Base-by-base conservation (phyloP, 768 basidiomycete genomes). In the Lactifluus subvellereus region DNA sequence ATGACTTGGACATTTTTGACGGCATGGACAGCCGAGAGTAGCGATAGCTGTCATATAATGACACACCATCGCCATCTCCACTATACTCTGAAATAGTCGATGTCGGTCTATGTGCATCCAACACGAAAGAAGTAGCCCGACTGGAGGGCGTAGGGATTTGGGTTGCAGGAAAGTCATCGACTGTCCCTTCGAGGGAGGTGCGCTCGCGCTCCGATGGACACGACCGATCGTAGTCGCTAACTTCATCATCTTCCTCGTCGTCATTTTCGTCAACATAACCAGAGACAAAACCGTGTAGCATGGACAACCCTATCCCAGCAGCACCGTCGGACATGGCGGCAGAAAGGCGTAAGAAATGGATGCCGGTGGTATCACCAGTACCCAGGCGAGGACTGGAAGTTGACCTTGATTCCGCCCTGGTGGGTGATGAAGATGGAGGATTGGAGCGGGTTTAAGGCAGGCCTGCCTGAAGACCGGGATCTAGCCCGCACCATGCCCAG, bases 41-140 rank as follows among this genome's bases (percentile, higher is more conserved):
- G 27, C 86, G 80, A 70, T 91, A 91, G 64, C 88, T 82, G 71
- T 91, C 89, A 65, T 91, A 91, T 54, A 91, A 89, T 1, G 78
- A 79, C 9, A 81, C 84, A 27, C 82, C 83, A 58, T 89, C 88
- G 83, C 87, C 89, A 58, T 86, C 76, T 35, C 77, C 76, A 1
- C 74, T 75, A 59, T 64, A 67, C 14, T 67, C 68, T 18, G 69
- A 69, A 3, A 50, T 59, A 7, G 65, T 13, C 11, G 65, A 62
- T 33, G 54, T n/a, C 3, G 59, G 59, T 30, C 59, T 40, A n/a
- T 14, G 55, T 14, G 58, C 27, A 20, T 54, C 54, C 47, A 48
- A 13, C 8, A 42, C 47, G 7, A 56, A 30, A 33, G 67, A 55
- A 2, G 55, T 38, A 6, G 52, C 10, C 51, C n/a, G 56, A 42